A percentile compares a stretch with the other conserved stretches of the same genome.
phyloP scores from a whole-genome alignment of 75 land plant species.

The Sequoiadendron giganteum region DNA sequence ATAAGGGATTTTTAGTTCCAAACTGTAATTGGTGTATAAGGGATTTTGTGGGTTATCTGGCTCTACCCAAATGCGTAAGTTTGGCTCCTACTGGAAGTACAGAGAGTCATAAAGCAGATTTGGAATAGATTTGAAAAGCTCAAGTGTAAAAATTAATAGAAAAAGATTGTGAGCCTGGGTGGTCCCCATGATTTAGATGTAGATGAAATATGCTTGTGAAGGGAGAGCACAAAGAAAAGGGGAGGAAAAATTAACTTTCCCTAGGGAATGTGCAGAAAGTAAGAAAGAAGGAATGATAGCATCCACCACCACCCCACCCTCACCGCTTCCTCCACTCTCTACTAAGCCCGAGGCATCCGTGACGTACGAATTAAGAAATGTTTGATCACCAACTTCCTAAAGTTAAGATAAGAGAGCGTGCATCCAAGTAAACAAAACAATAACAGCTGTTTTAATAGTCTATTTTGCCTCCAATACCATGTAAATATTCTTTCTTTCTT shows the following conservation, averaged over 20 bases:
- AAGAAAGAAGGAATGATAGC: slow-evolving; percentile 4
- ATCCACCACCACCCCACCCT: slow-evolving; percentile 9
- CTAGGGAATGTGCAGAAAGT: slow-evolving; percentile 13
- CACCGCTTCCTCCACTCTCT: slow-evolving; percentile 16
- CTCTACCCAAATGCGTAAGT: background rate
- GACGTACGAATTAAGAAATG: background rate
- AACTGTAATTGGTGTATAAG: no score
- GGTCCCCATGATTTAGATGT: background rate
- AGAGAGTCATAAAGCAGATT: slow-evolving; percentile 9
- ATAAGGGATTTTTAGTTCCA: no score
- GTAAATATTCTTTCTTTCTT: slow-evolving; percentile 4
- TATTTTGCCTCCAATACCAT: slow-evolving; percentile 3
- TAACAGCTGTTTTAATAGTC: background rate
- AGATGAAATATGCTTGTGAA: background rate
- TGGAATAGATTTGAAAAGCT: slow-evolving; percentile 11
- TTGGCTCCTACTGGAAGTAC: background rate
- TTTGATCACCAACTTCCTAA: slow-evolving; percentile 2
- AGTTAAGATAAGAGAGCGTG: background rate
- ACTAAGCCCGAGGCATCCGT: slow-evolving; percentile 5
- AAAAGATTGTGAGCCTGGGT: background rate
- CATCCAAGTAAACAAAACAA: background rate
- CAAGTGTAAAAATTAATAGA: background rate
- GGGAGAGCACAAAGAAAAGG: background rate
- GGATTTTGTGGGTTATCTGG: no score
- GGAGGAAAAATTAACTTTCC: slow-evolving; percentile 2